Base-by-base conservation (phyloP, 257 asterid species). In the Salvia rosmarinus region DNA sequence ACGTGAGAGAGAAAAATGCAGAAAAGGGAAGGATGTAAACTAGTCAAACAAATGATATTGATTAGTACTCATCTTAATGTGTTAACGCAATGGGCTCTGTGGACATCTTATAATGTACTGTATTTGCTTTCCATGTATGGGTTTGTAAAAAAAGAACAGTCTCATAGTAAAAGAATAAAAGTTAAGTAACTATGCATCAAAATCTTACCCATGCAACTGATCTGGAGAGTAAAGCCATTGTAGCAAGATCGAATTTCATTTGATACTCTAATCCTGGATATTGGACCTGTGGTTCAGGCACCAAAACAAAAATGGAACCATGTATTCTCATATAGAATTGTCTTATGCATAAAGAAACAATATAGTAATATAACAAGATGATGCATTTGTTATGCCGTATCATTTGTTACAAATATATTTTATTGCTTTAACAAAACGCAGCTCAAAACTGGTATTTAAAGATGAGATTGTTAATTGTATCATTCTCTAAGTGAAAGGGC, bases 201-300 rank as follows among this genome's bases (percentile, higher is more conserved):
- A 66, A 67, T 77, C 89, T 74, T 83, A 92, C 96, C 99, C 85
- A 91, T 67, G 86, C 73, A 81, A 89, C 86, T 23, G 84, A 77
- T 74, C 78, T 82, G 43, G 99, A 89, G 69, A 94, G 82, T 61
- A 88, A 73, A 64, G 83, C 71, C 97, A 94, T 88, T 71, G 97
- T 91, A 23, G 84, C 74, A 19, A 94, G 86, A 76, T 94, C 99
- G 55, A 82, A 88, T 72, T 88, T 89, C 95, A 91, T 94, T 82
- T 88, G 91, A 84, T 85, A 74, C 77, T 85, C 90, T 77, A 94
- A 74, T 60, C 99, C 98, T 68, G 99, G 99, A 76, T 91, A 94
- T 58, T 94, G 99, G 77, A 94, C 95, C 98, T 92, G 83, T 25
- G 61, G 50, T 73, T 50, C 47, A 52, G 74, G 67, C 54, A 60